Evolutionary conservation across 2,329 filamentous ascomycete genomes (phyloP).

Genomic region (Boeremia exigua): DNA sequence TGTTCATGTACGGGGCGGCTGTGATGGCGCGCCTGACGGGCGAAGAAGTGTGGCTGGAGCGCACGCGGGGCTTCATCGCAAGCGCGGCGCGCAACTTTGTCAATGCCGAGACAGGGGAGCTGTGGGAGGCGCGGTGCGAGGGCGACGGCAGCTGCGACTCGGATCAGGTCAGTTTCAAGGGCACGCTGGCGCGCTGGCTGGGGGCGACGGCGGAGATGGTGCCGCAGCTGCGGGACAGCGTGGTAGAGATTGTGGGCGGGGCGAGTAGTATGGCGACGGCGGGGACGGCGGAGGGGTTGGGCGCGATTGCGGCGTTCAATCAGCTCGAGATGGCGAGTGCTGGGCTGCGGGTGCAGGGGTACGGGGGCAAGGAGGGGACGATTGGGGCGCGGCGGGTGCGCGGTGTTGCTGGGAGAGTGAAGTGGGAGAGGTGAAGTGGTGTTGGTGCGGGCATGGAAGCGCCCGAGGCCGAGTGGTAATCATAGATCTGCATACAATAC

Average conservation of each 20-base stretch:
- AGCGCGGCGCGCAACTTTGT: conserved; percentile 34
- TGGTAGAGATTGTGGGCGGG: conserved; percentile 18
- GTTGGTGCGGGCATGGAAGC: too few relatives aligned
- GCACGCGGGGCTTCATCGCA: conserved; percentile 46
- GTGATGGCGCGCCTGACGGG: conserved; percentile 32
- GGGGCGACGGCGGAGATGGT: conserved; percentile 31
- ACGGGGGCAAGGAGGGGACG: conserved; percentile 20
- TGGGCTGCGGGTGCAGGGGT: conserved; percentile 24
- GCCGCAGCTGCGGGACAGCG: conserved; percentile 23
- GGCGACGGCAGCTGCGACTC: conserved; percentile 62
- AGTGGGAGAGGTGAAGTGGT: neutral
- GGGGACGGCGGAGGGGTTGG: conserved; percentile 15
- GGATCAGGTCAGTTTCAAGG: conserved; percentile 74
- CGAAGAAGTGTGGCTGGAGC: conserved; percentile 27
- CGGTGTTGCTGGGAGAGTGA: conserved; percentile 21
- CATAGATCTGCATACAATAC: too few relatives aligned
- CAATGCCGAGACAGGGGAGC: conserved; percentile 21
- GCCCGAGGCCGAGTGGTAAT: too few relatives aligned
- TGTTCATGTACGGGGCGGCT: conserved; percentile 58
- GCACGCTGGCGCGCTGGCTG: conserved; percentile 35
- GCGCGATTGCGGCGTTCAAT: conserved; percentile 24
- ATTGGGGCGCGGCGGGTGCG: conserved; percentile 19
- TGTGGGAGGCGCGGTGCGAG: conserved; percentile 69
- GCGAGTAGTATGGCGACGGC: conserved; percentile 16
- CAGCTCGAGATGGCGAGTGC: conserved; percentile 28